Evolutionary conservation across 2,329 filamentous ascomycete species (phyloP).

Genomic region (Byssoonygena ceratinophila): DNA sequence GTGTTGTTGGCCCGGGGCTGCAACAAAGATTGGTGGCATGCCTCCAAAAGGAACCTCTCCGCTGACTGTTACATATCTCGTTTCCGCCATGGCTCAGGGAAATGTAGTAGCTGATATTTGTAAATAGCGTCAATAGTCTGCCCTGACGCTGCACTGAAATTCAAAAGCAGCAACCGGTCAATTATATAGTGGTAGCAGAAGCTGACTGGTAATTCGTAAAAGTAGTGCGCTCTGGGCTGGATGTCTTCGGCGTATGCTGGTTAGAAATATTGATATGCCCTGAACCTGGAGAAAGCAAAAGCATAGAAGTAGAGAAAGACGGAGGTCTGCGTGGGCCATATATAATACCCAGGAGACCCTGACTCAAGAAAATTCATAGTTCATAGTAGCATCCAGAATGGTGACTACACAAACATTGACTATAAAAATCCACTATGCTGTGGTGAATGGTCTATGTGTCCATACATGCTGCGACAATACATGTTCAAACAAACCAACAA

Average conservation of each 20-base stretch:
- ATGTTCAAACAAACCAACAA: conserved; percentile 9
- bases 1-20: conserved; percentile 4
- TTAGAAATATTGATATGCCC: not conserved
- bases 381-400: not conserved
- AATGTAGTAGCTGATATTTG: not conserved
- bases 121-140: not conserved
- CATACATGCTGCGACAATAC: conserved; percentile 4
- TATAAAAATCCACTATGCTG: not conserved
- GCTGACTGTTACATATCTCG: conserved; percentile 24
- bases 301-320: not conserved
- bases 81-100: conserved; percentile 12
- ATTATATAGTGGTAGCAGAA: not conserved
- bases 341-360: not conserved
- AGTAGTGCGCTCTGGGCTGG: not conserved
- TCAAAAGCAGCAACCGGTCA: not conserved
- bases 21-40: conserved; percentile 21
- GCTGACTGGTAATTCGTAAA: not conserved
- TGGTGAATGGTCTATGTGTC: not conserved
- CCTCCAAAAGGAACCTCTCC: conserved; percentile 26
- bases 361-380: not conserved
- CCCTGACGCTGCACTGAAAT: not conserved
- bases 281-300: not conserved
- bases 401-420: conserved; percentile 10
- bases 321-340: not conserved
- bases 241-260: not conserved